phyloP scores from a whole-genome alignment of 1,284 basidiomycete species.

The Coniferiporia sulphurascens region DNA sequence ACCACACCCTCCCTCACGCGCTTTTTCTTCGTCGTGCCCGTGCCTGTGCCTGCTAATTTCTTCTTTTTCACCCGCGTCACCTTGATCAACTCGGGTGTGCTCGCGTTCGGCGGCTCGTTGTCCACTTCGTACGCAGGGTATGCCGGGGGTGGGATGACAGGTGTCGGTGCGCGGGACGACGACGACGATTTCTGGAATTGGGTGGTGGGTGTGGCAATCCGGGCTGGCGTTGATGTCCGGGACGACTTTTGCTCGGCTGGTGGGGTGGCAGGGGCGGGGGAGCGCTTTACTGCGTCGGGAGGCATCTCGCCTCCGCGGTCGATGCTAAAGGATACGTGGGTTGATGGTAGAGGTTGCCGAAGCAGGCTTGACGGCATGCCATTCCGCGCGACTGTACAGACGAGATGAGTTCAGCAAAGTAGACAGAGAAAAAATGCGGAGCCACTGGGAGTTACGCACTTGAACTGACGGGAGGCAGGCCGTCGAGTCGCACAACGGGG shows the following conservation, averaged over 20 bases:
- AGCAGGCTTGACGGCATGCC: slow-evolving; percentile 29
- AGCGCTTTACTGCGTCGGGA: slow-evolving; percentile 38
- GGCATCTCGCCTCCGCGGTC: slow-evolving; percentile 87
- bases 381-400: slow-evolving; percentile 37
- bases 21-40: slow-evolving; percentile 59
- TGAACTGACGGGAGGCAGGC: slow-evolving; percentile 47
- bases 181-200: slow-evolving; percentile 43
- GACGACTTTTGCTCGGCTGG: slow-evolving; percentile 23
- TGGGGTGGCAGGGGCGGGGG: slow-evolving; percentile 23
- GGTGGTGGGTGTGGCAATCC: slow-evolving; percentile 1
- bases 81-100: slow-evolving; percentile 66
- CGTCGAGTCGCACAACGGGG: slow-evolving; percentile 78
- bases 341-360: slow-evolving; percentile 14
- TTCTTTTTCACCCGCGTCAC: slow-evolving; percentile 70
- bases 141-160: slow-evolving; percentile 33
- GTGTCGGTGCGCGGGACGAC: no score
- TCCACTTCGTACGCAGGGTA: slow-evolving; percentile 59
- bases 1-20: slow-evolving; percentile 31
- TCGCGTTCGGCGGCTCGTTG: slow-evolving; percentile 41
- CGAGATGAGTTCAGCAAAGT: slow-evolving; percentile 20
- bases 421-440: background rate
- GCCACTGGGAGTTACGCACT: slow-evolving; percentile 27
- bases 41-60: slow-evolving; percentile 47
- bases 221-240: slow-evolving; percentile 14
- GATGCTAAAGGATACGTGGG: slow-evolving; percentile 46